Base-by-base conservation (phyloP, 768 basidiomycete species). In the Phanerodontia chrysosporium region DNA sequence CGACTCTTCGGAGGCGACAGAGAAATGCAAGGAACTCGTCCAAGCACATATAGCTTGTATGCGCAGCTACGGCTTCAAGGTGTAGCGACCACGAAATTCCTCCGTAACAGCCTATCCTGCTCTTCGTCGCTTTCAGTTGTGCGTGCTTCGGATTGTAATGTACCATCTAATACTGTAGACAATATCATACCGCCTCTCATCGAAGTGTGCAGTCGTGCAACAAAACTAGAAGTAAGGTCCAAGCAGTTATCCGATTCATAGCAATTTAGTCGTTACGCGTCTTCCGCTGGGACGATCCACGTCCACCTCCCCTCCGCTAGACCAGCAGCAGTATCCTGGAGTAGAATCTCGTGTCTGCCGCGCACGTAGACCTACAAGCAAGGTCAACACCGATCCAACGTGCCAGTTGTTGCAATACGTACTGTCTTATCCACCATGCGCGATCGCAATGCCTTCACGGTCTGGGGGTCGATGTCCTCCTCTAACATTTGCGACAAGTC, bases 341-440 rank as follows among this genome's bases (percentile, higher is more conserved):
- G 74, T 61, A 99, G 81, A 65, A 97, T 93, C 70, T 94, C 89
- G 70, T 95, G 94, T 22, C 97, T 83, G 72, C 92, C 95, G 70
- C 93, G 86, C 13, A 98, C 95, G 68, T 98, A 98, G 10, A 92
- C 68, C 70, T 71, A 12, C 9, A 36, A 16, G 14, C 9, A n/a
- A 12, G 27, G 10, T 42, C 48, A 18, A 59, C n/a, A 8, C 21
- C 45, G 22, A 4, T 45, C 18, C 42, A 16, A 18, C 13, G 49
- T n/a, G 28, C 16, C n/a, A 24, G 22, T 29, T 21, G 22, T 22
- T 14, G 24, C n/a, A 29, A 35, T 18, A 59, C 68, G 1, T 52
- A 68, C 95, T 28, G 95, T 90, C 81, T 95, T 95, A 76, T 99
- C 93, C 3, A 95, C 95, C 63, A 97, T 92, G 68, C 91, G 89